Evolutionary conservation across 805 yeast species (phyloP), one percentile per base, ranked within the genome.

Genomic region (Ogataea henricii): DNA sequence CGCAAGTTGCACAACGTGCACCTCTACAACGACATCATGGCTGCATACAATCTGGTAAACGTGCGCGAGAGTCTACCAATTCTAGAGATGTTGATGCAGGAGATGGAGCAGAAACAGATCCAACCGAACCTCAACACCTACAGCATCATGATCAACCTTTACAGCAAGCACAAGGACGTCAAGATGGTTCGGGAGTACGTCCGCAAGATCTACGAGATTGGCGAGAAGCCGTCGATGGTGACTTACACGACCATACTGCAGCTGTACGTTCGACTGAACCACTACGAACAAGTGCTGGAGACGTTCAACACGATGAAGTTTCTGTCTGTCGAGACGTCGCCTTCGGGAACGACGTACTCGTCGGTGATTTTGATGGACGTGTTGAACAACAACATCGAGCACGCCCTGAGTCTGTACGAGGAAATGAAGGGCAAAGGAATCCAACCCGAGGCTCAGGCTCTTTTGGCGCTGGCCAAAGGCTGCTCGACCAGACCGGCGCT

Each of bases 301-400:
- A 71, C 87, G 2, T 94, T 94, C 66, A 89, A 85, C 54, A 81
- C 89, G 52, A 82, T 94, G 90, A 92, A 89, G 62, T 92, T 88
- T 63, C 64, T 85, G 55, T 81, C 94, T 1, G 59, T 72, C 4
- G 69, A 72, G 22, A 81, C 90, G 13, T 76, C 79, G 42, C 97
- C 98, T 0, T 86, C 82, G 40, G 59, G 79, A 0, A 66, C 68
- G 14, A 79, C 90, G 1, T 94, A 90, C 64, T 82, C 84, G 48
- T 78, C 86, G 5, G 79, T 90, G 72, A 78, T 92, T 10, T 74
- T 82, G 9, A 71, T 88, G 6, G 82, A 87, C 52, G 79, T 83
- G 3, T 77, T 78, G 52, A 75, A 79, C 46, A 73, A 79, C 41
- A 79, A 87, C 46, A 71, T 87, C 12, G 91, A 89, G 50, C 83